Evolutionary conservation across 176 grass and related monocot species (phyloP).

Genomic region (Rhynchospora breviuscula): DNA sequence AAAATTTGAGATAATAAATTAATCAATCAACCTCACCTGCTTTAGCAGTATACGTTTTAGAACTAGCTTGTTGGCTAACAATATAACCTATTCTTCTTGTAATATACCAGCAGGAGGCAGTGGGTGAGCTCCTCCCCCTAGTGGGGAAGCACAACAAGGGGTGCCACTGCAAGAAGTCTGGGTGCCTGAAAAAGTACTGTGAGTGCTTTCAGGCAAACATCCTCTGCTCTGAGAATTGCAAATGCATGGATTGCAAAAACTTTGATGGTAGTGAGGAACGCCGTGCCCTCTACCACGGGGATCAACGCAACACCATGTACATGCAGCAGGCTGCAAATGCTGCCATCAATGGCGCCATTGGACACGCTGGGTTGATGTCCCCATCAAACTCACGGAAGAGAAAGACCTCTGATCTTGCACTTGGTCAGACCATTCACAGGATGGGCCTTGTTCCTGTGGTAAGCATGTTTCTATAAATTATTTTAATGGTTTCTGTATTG

Average conservation of each 20-base stretch:
- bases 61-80: conserved; percentile 1
- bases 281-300: conserved; percentile 52
- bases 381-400: conserved; percentile 70
- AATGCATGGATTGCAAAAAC: conserved; percentile 98
- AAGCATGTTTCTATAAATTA: conserved; percentile 19
- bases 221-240: conserved; percentile 98
- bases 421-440: conserved; percentile 39
- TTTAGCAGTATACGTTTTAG: background rate
- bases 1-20: background rate
- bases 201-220: conserved; percentile 99
- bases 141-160: conserved; percentile 96
- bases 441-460: conserved; percentile 54
- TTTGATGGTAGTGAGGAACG: conserved; percentile 88
- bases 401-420: conserved; percentile 53
- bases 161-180: conserved; percentile 98
- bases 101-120: conserved; percentile 40
- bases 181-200: conserved; percentile 97
- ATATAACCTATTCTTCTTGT: background rate
- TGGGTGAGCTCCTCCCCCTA: conserved; percentile 55
- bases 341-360: conserved; percentile 76
- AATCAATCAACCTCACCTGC: background rate
- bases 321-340: conserved; percentile 86
- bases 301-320: conserved; percentile 53
- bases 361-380: conserved; percentile 45
- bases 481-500: background rate